Percentiles rank a stretch among this genome's conserved stretches.
Evolutionary conservation across 306 rosid species (phyloP).

Genomic region (Vigna nakashimae): DNA sequence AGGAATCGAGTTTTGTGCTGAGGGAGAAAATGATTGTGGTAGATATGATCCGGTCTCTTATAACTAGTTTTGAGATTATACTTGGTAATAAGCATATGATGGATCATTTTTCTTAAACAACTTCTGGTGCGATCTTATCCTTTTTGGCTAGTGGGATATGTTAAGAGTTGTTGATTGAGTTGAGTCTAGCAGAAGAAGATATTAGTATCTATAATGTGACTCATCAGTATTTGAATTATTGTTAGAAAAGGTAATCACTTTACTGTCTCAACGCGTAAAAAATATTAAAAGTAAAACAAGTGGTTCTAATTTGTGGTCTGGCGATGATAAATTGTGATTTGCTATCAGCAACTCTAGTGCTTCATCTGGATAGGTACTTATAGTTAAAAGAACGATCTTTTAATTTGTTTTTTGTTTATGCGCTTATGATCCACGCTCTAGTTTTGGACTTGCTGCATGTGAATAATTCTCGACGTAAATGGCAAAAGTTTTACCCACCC

Average conservation of each 20-base stretch:
- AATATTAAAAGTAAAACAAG: background rate
- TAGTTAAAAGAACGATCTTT: too few species aligned
- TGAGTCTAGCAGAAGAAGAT: background rate
- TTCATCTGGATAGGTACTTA: background rate
- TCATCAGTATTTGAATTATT: too few species aligned
- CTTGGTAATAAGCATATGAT: background rate
- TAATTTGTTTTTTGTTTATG: background rate
- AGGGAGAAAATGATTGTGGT: background rate
- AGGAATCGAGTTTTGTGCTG: conserved; percentile 42
- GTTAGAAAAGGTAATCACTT: too few species aligned
- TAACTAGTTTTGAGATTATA: conserved; percentile 1
- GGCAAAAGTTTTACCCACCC: background rate
- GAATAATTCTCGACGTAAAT: background rate
- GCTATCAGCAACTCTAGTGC: background rate
- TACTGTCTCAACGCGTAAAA: too few species aligned
- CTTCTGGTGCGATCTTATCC: background rate
- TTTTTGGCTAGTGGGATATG: conserved; percentile 3
- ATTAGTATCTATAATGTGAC: too few species aligned
- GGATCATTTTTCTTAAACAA: background rate
- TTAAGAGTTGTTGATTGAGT: background rate
- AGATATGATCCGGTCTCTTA: background rate
- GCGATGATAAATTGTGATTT: background rate
- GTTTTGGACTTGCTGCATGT: background rate
- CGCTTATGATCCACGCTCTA: background rate
- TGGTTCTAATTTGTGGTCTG: background rate